Percentiles rank a stretch among this genome's conserved stretches.
These are phyloP conservation scores for Adansonia gregorii DNA, from an alignment of 441 rosid genomes.

Conservation along the genomic window DNA sequence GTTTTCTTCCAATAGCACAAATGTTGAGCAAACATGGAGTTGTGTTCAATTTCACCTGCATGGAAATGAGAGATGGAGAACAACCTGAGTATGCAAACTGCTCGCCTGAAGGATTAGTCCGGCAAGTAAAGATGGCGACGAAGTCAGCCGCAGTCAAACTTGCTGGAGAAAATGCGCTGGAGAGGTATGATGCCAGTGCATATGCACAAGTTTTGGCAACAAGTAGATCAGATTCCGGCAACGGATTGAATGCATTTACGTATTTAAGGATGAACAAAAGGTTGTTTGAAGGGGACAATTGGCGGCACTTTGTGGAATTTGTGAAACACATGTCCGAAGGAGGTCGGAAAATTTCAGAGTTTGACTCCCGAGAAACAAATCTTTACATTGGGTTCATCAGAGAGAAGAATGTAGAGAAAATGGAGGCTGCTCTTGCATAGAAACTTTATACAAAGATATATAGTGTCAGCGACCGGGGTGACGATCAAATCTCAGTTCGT, in stretches of 20 bases:
- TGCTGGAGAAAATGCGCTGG: constrained; percentile 91
- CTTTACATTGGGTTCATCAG: constrained; percentile 69
- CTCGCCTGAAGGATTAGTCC: constrained; percentile 86
- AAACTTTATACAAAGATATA: constrained; percentile 28
- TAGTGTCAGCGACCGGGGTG: not conserved
- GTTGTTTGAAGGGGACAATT: constrained; percentile 77
- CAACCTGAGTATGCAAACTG: constrained; percentile 74
- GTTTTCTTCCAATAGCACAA: constrained; percentile 74
- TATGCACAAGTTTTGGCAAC: constrained; percentile 75
- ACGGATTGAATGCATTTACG: constrained; percentile 77
- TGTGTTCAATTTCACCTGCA: constrained; percentile 89
- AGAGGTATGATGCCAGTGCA: constrained; percentile 74
- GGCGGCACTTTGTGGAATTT: constrained; percentile 80
- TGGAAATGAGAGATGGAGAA: constrained; percentile 88
- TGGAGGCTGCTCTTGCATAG: constrained; percentile 57
- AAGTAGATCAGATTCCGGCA: constrained; percentile 73
- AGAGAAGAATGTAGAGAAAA: constrained; percentile 38
- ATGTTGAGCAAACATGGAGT: constrained; percentile 73
- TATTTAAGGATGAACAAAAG: constrained; percentile 78
- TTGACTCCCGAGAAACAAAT: constrained; percentile 56
- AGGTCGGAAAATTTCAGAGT: constrained; percentile 54
- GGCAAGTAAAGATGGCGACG: constrained; percentile 75
- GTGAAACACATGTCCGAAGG: constrained; percentile 81
- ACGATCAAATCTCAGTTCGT: too few relatives aligned
- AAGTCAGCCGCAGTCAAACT: constrained; percentile 60